Evolutionary conservation across 2,329 filamentous ascomycete species (phyloP).

Genomic region (Phaeosphaeriaceae sp.): DNA sequence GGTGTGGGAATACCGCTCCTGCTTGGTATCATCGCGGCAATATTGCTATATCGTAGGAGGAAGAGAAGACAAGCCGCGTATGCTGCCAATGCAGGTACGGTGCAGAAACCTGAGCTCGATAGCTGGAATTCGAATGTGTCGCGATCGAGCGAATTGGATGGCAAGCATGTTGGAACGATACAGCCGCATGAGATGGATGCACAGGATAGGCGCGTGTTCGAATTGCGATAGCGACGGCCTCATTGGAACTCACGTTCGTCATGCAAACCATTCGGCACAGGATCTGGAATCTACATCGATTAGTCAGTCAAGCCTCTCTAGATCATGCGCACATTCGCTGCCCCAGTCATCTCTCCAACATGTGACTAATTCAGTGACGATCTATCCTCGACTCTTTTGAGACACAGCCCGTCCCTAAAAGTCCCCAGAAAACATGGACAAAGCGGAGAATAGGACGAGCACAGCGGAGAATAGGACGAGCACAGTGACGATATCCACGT

Average conservation of each 20-base stretch:
- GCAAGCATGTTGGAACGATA: neutral
- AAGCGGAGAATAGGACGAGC: neutral
- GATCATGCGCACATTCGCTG: no score
- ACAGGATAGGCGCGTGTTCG: neutral
- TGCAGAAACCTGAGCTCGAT: neutral
- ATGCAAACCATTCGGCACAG: neutral
- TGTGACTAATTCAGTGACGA: no score
- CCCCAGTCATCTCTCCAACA: no score
- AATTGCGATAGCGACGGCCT: neutral
- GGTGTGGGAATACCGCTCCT: neutral
- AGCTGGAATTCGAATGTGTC: neutral
- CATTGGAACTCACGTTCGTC: neutral
- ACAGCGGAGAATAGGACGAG: no score
- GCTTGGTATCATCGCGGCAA: neutral
- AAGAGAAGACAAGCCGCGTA: neutral
- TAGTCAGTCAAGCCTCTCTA: no score
- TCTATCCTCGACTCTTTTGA: neutral
- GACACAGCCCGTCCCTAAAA: neutral
- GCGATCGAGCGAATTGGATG: neutral
- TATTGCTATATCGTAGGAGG: neutral
- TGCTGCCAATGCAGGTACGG: neutral
- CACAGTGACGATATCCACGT: neutral
- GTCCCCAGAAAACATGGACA: neutral
- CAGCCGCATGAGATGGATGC: neutral
- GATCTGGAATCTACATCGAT: neutral